These are phyloP conservation scores for Mortierella alpina DNA, from an alignment of 192 early-diverging fungal species.

Conservation along the genomic window DNA sequence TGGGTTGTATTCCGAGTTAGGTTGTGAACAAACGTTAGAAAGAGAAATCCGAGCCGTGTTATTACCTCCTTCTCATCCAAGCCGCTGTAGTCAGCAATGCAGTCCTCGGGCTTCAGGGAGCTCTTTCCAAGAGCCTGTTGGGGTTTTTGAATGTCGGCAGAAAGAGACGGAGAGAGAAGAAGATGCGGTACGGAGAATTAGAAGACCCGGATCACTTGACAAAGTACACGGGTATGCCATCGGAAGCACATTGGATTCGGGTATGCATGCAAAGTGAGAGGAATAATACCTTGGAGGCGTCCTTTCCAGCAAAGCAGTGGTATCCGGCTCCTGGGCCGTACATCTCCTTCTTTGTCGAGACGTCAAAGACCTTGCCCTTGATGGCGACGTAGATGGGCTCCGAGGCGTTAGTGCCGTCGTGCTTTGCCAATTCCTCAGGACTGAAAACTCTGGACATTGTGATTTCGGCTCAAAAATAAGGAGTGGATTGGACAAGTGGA, in stretches of 20 bases:
- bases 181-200: too few species aligned
- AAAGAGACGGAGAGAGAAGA: neutral
- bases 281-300: constrained; percentile 68
- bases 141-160: too few species aligned
- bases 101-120: constrained; percentile 76
- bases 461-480: neutral
- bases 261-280: too few species aligned
- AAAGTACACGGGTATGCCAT: too few species aligned
- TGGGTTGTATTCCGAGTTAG: neutral
- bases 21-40: neutral
- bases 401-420: constrained; percentile 66
- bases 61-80: constrained; percentile 72
- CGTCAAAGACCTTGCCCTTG: constrained; percentile 84
- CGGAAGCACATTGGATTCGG: too few species aligned
- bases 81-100: constrained; percentile 69
- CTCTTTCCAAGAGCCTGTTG: constrained; percentile 69
- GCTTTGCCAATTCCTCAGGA: constrained; percentile 67
- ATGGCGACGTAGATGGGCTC: constrained; percentile 85
- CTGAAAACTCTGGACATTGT: constrained; percentile 59
- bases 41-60: neutral
- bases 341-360: constrained; percentile 64
- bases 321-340: constrained; percentile 74
- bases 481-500: neutral
- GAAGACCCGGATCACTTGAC: too few species aligned
- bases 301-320: constrained; percentile 81